Percentiles rank a stretch among this genome's conserved stretches.
phyloP scores from a whole-genome alignment of 2,329 filamentous ascomycete genomes.

The Meredithiella fracta region DNA sequence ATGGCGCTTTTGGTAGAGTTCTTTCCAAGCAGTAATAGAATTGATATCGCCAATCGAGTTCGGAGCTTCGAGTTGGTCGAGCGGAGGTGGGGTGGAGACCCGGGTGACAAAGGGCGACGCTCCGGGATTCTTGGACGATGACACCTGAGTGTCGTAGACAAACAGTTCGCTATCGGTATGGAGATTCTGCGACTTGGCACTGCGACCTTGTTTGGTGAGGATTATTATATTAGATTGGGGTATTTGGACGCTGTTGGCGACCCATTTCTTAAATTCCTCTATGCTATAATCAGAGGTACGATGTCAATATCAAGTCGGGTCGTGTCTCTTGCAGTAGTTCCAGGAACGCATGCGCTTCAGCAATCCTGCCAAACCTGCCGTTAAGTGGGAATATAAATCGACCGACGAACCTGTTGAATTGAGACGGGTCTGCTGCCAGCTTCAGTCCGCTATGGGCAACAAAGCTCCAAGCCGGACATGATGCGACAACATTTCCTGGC shows the following conservation, averaged over 20 bases:
- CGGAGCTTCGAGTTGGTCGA: constrained; percentile 38
- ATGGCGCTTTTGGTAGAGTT: constrained; percentile 64
- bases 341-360: constrained; percentile 4
- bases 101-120: constrained; percentile 31
- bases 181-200: constrained; percentile 64
- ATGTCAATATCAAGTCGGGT: constrained; percentile 11
- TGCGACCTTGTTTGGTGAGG: constrained; percentile 70
- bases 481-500: constrained; percentile 12
- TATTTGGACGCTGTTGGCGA: constrained; percentile 58
- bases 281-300: constrained; percentile 35
- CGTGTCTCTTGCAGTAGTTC: neutral
- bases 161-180: constrained; percentile 80
- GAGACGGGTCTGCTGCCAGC: constrained; percentile 59
- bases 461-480: constrained; percentile 43
- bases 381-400: neutral
- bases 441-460: constrained; percentile 86
- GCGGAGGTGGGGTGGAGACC: constrained; percentile 28
- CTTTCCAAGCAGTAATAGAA: constrained; percentile 74
- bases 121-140: constrained; percentile 37
- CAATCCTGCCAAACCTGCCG: neutral
- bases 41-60: constrained; percentile 68
- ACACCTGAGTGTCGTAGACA: constrained; percentile 72
- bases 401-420: constrained; percentile 50
- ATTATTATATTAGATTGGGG: constrained; percentile 66
- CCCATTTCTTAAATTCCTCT: constrained; percentile 72